These are phyloP conservation scores for Porpolomopsis calyptriformis DNA, from an alignment of 768 basidiomycete species.

Conservation along the genomic window DNA sequence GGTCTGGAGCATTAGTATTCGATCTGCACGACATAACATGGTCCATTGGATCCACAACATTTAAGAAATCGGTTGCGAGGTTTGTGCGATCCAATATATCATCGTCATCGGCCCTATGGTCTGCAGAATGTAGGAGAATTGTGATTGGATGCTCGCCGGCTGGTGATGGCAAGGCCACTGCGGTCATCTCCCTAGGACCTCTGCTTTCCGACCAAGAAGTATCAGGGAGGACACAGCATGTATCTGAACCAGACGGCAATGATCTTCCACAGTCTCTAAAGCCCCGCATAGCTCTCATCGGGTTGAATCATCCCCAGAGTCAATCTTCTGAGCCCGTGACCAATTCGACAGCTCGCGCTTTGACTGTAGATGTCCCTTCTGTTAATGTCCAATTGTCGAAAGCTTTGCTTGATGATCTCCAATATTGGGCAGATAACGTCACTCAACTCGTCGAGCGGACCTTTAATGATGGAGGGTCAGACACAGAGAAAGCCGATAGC, in stretches of 20 bases:
- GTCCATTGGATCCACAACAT: conserved; percentile 20
- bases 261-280: conserved; percentile 15
- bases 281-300: conserved; percentile 27
- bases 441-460: conserved; percentile 56
- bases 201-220: conserved; percentile 18
- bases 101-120: conserved; percentile 19
- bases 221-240: background rate
- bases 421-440: conserved; percentile 82
- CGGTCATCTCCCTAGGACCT: conserved; percentile 43
- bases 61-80: conserved; percentile 15
- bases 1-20: conserved; percentile 61
- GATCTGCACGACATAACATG: conserved; percentile 48
- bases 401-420: conserved; percentile 57
- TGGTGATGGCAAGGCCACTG: conserved; percentile 28
- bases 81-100: conserved; percentile 18
- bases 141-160: conserved; percentile 38
- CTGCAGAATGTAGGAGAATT: conserved; percentile 33
- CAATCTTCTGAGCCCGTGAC: conserved; percentile 2
- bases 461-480: conserved; percentile 15
- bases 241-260: background rate
- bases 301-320: conserved; percentile 10
- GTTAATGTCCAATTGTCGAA: conserved; percentile 56
- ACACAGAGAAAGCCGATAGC: conserved; percentile 27
- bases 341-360: conserved; percentile 15
- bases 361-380: conserved; percentile 47